Evolutionary conservation across 1,284 basidiomycete genomes (phyloP), one percentile per base, ranked within the genome.

Genomic region (Pyrrhoderma noxium): DNA sequence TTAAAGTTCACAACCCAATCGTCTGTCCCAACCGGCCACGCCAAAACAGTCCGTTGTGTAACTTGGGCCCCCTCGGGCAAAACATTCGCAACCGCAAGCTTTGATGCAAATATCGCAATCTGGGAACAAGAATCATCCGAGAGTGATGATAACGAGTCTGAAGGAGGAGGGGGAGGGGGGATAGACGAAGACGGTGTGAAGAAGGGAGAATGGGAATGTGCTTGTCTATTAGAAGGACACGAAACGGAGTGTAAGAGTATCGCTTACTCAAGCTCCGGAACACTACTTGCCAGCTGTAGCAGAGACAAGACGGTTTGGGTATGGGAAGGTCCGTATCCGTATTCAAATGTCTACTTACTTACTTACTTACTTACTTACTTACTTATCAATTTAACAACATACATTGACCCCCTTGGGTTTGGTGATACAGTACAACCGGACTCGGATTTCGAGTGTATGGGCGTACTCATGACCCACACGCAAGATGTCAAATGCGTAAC

Each of bases 301-400:
- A 75, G 96, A 54, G 96, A 99, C 70, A 97, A 98, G 70, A 92
- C 89, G 13, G 94, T 99, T 0, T 99, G 96, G 96, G 80, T 99
- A 45, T 99, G 96, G 95, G 96, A 98, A 76, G 89, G 92, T 87
- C 64, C 64, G 73, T 64, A 34, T 2, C 23, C 35, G 47, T 39
- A 34, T 39, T 21, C 23, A 52, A n/a, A n/a, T 18, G 39, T 18
- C 45, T 37, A 37, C 35, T 16, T 37, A 9, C 11, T 9, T 9
- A 9, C 35, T 37, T 37, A 16, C 11, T 9, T 37, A 9, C 11
- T 37, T 9, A 9, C 11, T 37, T 9, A 11, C 35, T 9, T 34
- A 41, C 41, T 42, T 16, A 49, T 23, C 22, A 27, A 27, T 45
- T 21, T 36, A 34, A 2, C 31, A 11, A 25, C 8, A 45, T 19